A percentile compares a stretch with the other conserved stretches of the same genome.
phyloP scores from a whole-genome alignment of 345 rosid species.

The Gossypium anomalum region DNA sequence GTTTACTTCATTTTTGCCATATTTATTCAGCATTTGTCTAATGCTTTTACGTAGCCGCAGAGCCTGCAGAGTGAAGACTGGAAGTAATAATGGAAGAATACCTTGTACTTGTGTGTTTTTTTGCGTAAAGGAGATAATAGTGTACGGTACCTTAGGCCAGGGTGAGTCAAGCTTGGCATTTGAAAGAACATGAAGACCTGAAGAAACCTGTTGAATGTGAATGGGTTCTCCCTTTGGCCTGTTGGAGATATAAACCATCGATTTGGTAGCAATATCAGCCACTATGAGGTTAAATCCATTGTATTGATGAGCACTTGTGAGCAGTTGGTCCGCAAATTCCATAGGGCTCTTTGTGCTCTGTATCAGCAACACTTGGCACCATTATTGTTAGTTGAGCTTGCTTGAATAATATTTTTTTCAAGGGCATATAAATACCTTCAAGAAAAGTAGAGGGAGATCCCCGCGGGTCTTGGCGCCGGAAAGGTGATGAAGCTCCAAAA shows the following conservation, averaged over 20 bases:
- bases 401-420: background rate
- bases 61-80: constrained; percentile 29
- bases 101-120: too few relatives aligned
- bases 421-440: constrained; percentile 28
- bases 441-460: constrained; percentile 60
- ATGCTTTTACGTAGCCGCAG: constrained; percentile 36
- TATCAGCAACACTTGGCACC: background rate
- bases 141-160: constrained; percentile 39
- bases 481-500: constrained; percentile 49
- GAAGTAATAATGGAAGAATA: too few relatives aligned
- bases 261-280: constrained; percentile 48
- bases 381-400: background rate
- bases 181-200: constrained; percentile 67
- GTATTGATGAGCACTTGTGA: constrained; percentile 41
- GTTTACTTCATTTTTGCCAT: constrained; percentile 29
- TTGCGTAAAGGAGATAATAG: too few relatives aligned
- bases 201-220: constrained; percentile 43
- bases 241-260: constrained; percentile 60
- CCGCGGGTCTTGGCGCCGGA: constrained; percentile 54
- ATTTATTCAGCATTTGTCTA: constrained; percentile 35
- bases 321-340: constrained; percentile 50
- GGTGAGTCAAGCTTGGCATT: constrained; percentile 54
- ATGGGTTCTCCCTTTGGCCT: constrained; percentile 36
- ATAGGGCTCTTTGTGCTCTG: constrained; percentile 48
- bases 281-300: constrained; percentile 63